These are phyloP conservation scores for Boletus insuetus DNA, from an alignment of 768 basidiomycete genomes.

Conservation along the genomic window DNA sequence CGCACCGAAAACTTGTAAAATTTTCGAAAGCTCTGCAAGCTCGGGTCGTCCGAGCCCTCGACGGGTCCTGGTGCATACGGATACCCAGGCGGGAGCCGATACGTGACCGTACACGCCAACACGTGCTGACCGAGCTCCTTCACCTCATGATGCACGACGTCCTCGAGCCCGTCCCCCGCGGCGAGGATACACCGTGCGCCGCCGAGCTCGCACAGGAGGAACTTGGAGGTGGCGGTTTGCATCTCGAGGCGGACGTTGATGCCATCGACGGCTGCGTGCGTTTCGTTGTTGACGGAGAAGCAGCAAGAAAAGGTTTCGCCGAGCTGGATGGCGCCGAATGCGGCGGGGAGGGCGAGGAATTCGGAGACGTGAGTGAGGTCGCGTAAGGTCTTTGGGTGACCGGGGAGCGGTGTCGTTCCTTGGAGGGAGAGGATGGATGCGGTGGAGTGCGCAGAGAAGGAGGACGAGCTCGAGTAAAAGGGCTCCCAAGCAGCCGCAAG, in stretches of 20 bases:
- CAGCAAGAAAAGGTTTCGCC: slow-evolving; percentile 87
- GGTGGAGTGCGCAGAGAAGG: slow-evolving; percentile 79
- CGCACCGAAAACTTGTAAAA: slow-evolving; percentile 90
- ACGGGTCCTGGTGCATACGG: slow-evolving; percentile 48
- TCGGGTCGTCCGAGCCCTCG: slow-evolving; percentile 52
- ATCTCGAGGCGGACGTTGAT: slow-evolving; percentile 77
- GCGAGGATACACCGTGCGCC: slow-evolving; percentile 47
- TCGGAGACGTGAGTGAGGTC: slow-evolving; percentile 80
- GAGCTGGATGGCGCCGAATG: slow-evolving; percentile 84
- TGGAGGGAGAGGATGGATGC: slow-evolving; percentile 76
- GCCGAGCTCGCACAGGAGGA: slow-evolving; percentile 60
- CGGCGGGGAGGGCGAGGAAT: slow-evolving; percentile 73
- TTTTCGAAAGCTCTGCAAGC: slow-evolving; percentile 72
- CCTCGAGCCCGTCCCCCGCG: slow-evolving; percentile 61
- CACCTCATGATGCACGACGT: slow-evolving; percentile 79
- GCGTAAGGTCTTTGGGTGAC: slow-evolving; percentile 79
- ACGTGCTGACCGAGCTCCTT: slow-evolving; percentile 94
- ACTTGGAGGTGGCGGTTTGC: slow-evolving; percentile 74
- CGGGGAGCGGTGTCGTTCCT: slow-evolving; percentile 63
- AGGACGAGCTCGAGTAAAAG: slow-evolving; percentile 80
- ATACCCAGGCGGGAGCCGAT: slow-evolving; percentile 64
- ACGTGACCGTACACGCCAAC: slow-evolving; percentile 79
- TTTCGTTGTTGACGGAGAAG: slow-evolving; percentile 81
- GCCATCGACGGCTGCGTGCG: slow-evolving; percentile 56
- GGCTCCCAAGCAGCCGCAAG: slow-evolving; percentile 80